phyloP scores from a whole-genome alignment of 352 stramenopile genomes.

The Globisporangium cylindrosporum region DNA sequence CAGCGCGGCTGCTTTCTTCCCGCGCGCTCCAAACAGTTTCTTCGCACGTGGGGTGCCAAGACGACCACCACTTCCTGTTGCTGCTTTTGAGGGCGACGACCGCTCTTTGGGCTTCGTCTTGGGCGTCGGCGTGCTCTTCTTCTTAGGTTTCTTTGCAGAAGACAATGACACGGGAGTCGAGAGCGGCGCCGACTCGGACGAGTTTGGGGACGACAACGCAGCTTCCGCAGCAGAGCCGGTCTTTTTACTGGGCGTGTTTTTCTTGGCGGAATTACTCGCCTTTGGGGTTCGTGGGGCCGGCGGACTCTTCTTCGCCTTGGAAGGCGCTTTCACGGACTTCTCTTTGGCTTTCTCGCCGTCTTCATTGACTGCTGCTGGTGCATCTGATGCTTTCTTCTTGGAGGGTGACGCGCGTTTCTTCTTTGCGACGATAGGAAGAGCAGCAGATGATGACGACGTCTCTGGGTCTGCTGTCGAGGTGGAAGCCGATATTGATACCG shows the following conservation, averaged over 20 bases:
- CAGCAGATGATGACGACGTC: neutral
- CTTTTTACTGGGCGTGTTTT: neutral
- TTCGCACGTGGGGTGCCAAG: neutral
- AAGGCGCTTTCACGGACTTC: neutral
- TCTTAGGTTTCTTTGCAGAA: conserved; percentile 4
- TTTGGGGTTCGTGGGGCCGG: neutral
- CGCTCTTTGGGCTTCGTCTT: conserved; percentile 8
- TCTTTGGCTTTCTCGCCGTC: neutral
- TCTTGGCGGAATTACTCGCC: neutral
- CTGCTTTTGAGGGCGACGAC: neutral
- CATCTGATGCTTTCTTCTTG: conserved; percentile 12
- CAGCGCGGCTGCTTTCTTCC: conserved; percentile 17
- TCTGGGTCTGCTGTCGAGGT: neutral
- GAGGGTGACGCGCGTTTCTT: conserved; percentile 11
- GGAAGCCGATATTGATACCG: neutral
- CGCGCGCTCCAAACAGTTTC: conserved; percentile 15
- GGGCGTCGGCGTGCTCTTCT: neutral
- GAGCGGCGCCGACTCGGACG: conserved; percentile 1
- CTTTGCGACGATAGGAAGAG: neutral
- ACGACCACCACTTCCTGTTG: neutral
- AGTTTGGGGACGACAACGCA: neutral
- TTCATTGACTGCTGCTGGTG: neutral
- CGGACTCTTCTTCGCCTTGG: conserved; percentile 12
- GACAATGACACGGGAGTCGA: neutral
- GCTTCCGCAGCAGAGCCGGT: neutral